phyloP scores from a whole-genome alignment of 495 filamentous ascomycete genomes.

The Penicillium manginii region DNA sequence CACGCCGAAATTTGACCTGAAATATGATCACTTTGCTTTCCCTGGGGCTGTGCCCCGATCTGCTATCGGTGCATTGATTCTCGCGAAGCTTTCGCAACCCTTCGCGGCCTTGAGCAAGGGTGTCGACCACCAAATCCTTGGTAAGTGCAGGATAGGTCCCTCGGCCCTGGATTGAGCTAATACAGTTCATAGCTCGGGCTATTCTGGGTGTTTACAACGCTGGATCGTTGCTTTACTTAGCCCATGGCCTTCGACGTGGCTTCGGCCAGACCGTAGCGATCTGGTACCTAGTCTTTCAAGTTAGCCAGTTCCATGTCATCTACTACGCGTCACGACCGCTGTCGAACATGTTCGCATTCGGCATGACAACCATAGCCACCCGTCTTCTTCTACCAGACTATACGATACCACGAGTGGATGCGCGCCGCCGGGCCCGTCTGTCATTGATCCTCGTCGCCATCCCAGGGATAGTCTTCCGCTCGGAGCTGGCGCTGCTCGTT shows the following conservation, averaged over 20 bases:
- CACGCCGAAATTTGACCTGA: conserved; percentile 43
- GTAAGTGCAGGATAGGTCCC: conserved; percentile 29
- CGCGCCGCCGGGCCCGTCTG: conserved; percentile 29
- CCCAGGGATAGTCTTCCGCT: conserved; percentile 85
- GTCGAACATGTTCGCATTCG: conserved; percentile 97
- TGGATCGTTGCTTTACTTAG: conserved; percentile 64
- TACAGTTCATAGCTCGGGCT: conserved; percentile 61
- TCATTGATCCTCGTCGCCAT: conserved; percentile 77
- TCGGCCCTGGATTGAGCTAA: conserved; percentile 9
- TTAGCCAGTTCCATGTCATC: conserved; percentile 88
- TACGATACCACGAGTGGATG: conserved; percentile 29
- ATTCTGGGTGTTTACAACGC: conserved; percentile 83
- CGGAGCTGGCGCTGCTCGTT: conserved; percentile 86
- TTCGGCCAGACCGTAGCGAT: conserved; percentile 72
- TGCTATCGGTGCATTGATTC: conserved; percentile 76
- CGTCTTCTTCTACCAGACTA: conserved; percentile 66
- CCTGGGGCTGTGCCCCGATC: conserved; percentile 90
- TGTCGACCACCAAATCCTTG: conserved; percentile 56
- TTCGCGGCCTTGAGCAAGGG: conserved; percentile 51
- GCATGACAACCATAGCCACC: conserved; percentile 72
- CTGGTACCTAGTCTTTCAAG: conserved; percentile 85
- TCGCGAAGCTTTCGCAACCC: conserved; percentile 71
- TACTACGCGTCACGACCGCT: conserved; percentile 93
- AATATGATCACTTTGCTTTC: conserved; percentile 92
- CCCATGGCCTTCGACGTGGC: conserved; percentile 60